Base-by-base conservation (phyloP, 2,329 filamentous ascomycete species). In the Phaeosphaeria sp. region DNA sequence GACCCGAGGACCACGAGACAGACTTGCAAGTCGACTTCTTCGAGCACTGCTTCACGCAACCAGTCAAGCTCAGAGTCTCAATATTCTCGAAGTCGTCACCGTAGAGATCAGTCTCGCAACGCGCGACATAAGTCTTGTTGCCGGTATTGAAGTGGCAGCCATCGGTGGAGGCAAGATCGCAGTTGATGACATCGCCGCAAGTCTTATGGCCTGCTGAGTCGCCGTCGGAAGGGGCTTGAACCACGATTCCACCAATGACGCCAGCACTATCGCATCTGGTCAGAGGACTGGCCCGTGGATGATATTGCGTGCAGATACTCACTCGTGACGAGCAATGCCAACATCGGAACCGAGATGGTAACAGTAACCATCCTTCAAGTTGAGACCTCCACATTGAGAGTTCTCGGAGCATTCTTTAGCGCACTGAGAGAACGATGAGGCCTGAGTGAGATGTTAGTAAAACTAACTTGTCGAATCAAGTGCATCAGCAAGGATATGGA, bases 101-200 rank as follows among this genome's bases (percentile, higher is more conserved):
- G 27, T 62, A 60, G 33, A 52, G 60, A 49, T 60, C 60, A 13
- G 45, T 57, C 51, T 57, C 55, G 42, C 60, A 62, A 21, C 47
- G 48, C 7, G 49, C 39, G 33, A 50, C 47, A 49, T 43, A 62
- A 1, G 40, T 36, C 33, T 57, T 49, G 33, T 30, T 27, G 13
- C 47, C 49, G 9, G 42, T 44, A 11, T 33, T 47, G 40, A 55
- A 60, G 20, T n/a, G 39, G 49, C 60, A 62, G 18, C 55, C 50
- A 49, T 62, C 53, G 39, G 51, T 46, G 17, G 17, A 20, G 22
- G 56, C 53, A 22, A 45, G 9, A n/a, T 45, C 21, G 43, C 43
- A 45, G 21, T 45, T 25, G 43, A 45, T 25, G 1, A 45, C 43
- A 24, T 45, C 43, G 18, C 43, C 22, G 43, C 43, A 45, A 8